These are phyloP conservation scores for Delonix regia DNA, from an alignment of 306 rosid species.

Conservation along the genomic window DNA sequence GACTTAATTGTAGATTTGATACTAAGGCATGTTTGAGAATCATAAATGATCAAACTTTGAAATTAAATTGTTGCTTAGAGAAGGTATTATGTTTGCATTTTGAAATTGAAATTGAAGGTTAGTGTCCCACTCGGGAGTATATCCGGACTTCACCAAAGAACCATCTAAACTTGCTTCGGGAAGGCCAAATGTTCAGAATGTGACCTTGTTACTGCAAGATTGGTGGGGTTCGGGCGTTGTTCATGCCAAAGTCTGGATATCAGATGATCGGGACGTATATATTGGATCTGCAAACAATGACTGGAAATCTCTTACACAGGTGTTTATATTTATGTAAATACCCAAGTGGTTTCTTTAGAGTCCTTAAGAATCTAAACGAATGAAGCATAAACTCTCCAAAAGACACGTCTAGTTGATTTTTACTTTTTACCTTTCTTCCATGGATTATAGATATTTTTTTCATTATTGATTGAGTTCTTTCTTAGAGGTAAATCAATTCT, in stretches of 20 bases:
- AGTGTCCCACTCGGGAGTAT: slow-evolving; percentile 86
- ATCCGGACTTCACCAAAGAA: slow-evolving; percentile 67
- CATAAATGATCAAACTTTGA: not conserved
- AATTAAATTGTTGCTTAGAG: slow-evolving; percentile 25
- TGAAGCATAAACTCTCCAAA: slow-evolving; percentile 6
- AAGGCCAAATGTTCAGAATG: slow-evolving; percentile 88
- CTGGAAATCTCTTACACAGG: slow-evolving; percentile 98
- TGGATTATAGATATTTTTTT: slow-evolving; percentile 6
- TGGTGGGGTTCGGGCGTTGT: slow-evolving; percentile 98
- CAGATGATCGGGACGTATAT: slow-evolving; percentile 70
- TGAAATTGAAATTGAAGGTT: slow-evolving; percentile 55
- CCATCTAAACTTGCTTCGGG: slow-evolving; percentile 80
- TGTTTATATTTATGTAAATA: slow-evolving; percentile 24
- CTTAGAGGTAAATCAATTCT: not conserved
- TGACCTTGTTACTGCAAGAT: slow-evolving; percentile 59
- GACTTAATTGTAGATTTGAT: not conserved
- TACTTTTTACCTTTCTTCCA: not conserved
- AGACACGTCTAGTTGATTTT: slow-evolving; percentile 2
- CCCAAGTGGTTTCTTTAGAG: not conserved
- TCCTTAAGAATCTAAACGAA: not conserved
- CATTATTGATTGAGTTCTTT: not conserved
- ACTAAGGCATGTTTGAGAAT: slow-evolving; percentile 4
- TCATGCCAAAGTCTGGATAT: slow-evolving; percentile 95
- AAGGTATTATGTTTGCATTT: slow-evolving; percentile 13
- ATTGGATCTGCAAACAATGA: slow-evolving; percentile 97